phyloP scores from a whole-genome alignment of 257 asterid species.

The Parsonsia alboflavescens region DNA sequence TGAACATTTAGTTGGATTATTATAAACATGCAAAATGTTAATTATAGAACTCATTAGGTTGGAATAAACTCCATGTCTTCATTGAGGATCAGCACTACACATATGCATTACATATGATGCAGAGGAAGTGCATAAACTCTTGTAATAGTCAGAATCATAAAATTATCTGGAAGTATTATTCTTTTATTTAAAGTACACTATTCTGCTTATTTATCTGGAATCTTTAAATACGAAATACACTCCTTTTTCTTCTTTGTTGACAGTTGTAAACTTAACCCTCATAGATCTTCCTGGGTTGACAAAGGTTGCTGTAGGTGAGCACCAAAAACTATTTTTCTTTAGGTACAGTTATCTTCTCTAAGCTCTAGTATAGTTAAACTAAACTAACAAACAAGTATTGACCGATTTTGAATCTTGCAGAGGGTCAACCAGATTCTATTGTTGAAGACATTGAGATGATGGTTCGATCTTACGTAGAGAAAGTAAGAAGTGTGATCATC shows the following conservation, averaged over 20 bases:
- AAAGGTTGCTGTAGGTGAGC: constrained; percentile 96
- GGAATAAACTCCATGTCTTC: background rate
- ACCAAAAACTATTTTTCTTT: constrained; percentile 19
- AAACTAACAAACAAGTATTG: constrained; percentile 16
- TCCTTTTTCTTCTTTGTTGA: constrained; percentile 21
- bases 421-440: constrained; percentile 86
- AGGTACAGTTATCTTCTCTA: constrained; percentile 8
- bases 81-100: background rate
- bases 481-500: constrained; percentile 41
- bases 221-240: constrained; percentile 9
- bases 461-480: constrained; percentile 96
- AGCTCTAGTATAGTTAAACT: background rate
- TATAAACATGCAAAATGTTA: background rate
- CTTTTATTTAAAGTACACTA: background rate
- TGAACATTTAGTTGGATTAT: background rate
- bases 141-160: background rate
- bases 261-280: constrained; percentile 91
- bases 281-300: constrained; percentile 98
- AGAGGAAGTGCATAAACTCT: background rate
- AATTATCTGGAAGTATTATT: background rate
- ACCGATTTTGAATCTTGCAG: constrained; percentile 40
- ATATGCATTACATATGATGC: background rate
- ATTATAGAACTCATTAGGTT: background rate
- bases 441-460: constrained; percentile 93
- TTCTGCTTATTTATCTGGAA: background rate